A percentile compares a stretch with the other conserved stretches of the same genome.
These are phyloP conservation scores for Talaromyces sp. DNA, from an alignment of 2,329 filamentous ascomycete species.

Conservation along the genomic window DNA sequence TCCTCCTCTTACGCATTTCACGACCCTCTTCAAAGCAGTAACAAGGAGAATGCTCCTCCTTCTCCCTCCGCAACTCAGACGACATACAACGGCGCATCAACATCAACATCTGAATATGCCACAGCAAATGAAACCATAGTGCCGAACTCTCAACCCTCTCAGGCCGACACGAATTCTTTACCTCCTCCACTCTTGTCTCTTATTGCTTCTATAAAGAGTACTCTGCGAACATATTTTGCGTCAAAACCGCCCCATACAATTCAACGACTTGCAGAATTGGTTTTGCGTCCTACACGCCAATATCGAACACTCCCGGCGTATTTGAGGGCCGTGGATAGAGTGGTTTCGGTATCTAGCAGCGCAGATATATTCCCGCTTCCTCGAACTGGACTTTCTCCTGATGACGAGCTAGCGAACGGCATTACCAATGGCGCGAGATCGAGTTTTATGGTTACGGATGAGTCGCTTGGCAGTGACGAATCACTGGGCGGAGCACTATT, in stretches of 20 bases:
- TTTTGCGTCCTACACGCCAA: slow-evolving; percentile 72
- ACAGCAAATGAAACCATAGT: slow-evolving; percentile 39
- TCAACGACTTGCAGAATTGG: slow-evolving; percentile 84
- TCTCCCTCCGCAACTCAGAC: slow-evolving; percentile 24
- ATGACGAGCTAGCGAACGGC: slow-evolving; percentile 55
- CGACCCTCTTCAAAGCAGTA: slow-evolving; percentile 35
- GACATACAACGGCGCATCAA: slow-evolving; percentile 3
- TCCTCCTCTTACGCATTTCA: slow-evolving; percentile 30
- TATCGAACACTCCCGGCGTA: slow-evolving; percentile 82
- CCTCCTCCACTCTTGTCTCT: slow-evolving; percentile 65
- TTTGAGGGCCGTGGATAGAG: slow-evolving; percentile 84
- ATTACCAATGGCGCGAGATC: slow-evolving; percentile 39
- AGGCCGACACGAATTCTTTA: slow-evolving; percentile 52
- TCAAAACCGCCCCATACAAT: slow-evolving; percentile 84
- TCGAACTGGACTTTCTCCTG: slow-evolving; percentile 22
- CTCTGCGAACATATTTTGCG: slow-evolving; percentile 66
- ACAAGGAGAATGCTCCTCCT: slow-evolving; percentile 38
- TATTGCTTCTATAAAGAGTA: slow-evolving; percentile 58
- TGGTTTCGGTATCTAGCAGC: slow-evolving; percentile 83
- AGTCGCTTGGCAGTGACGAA: slow-evolving; percentile 74
- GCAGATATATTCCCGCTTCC: slow-evolving; percentile 78
- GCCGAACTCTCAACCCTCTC: slow-evolving; percentile 46
- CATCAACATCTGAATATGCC: slow-evolving; percentile 30
- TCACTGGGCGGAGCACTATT: slow-evolving; percentile 84
- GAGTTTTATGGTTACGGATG: slow-evolving; percentile 37